Percentiles rank a stretch among this genome's conserved stretches.
Conservation (phyloP, 1,284 basidiomycete genomes). For the Leccinum angustisporum region DNA sequence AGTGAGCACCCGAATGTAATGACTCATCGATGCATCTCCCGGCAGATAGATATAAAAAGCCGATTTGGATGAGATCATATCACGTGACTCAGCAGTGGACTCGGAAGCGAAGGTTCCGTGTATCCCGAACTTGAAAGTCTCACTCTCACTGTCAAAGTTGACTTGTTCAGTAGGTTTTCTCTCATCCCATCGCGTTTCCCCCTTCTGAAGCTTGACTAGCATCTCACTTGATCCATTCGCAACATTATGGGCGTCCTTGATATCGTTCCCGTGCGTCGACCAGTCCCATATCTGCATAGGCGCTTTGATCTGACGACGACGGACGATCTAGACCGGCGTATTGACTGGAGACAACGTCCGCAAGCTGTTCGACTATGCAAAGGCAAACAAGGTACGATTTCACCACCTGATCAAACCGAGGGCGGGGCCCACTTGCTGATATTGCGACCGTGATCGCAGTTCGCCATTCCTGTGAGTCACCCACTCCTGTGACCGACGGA, state of each 20-base stretch:
- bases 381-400: slow-evolving; percentile 56
- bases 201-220: slow-evolving; percentile 5
- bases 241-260: slow-evolving; percentile 54
- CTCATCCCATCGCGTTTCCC: slow-evolving; percentile 2
- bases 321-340: slow-evolving; percentile 60
- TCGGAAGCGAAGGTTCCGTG: neutral
- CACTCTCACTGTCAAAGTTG: neutral
- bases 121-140: neutral
- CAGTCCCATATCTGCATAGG: neutral
- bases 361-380: slow-evolving; percentile 74
- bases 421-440: slow-evolving; percentile 1
- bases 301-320: slow-evolving; percentile 16
- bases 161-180: slow-evolving; percentile 16
- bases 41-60: neutral
- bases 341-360: slow-evolving; percentile 72
- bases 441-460: slow-evolving; percentile 38
- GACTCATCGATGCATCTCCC: neutral
- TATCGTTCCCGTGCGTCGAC: slow-evolving; percentile 51
- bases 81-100: slow-evolving; percentile 16
- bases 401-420: neutral
- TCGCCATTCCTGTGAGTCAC: slow-evolving; percentile 65
- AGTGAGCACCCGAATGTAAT: no score
- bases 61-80: neutral
- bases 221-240: slow-evolving; percentile 6
- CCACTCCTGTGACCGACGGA: neutral